These are phyloP conservation scores for Staphylotrichum longicolle DNA, from an alignment of 495 filamentous ascomycete species.

Conservation along the genomic window DNA sequence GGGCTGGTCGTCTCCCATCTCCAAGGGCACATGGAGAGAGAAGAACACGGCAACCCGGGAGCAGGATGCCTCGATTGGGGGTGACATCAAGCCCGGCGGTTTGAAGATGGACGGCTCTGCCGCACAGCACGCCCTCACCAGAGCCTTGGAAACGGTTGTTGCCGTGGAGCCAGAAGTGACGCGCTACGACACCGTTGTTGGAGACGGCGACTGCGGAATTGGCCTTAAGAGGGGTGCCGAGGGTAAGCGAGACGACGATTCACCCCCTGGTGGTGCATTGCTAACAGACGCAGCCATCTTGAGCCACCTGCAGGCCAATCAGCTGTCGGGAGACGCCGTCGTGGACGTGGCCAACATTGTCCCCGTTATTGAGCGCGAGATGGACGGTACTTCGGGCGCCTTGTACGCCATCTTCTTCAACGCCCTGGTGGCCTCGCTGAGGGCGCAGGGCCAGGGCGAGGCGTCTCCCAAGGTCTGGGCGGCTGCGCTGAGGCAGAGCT, in stretches of 20 bases:
- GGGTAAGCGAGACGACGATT: conserved; percentile 43
- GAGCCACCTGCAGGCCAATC: conserved; percentile 56
- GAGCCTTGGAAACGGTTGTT: conserved; percentile 70
- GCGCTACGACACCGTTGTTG: conserved; percentile 71
- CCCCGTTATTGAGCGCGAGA: conserved; percentile 78
- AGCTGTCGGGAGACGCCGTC: conserved; percentile 65
- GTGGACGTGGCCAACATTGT: conserved; percentile 71
- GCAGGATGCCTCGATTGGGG: conserved; percentile 39
- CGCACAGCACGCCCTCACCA: conserved; percentile 59
- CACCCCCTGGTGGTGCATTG: not conserved
- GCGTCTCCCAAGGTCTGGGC: conserved; percentile 65
- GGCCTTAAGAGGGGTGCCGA: conserved; percentile 89
- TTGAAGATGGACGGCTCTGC: conserved; percentile 60
- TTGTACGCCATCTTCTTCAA: conserved; percentile 97
- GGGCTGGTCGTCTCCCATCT: conserved; percentile 78
- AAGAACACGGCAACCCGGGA: conserved; percentile 48
- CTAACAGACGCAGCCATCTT: conserved; percentile 57
- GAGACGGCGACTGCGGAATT: conserved; percentile 79
- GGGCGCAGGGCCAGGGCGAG: conserved; percentile 49
- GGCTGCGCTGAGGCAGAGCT: conserved; percentile 66
- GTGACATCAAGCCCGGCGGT: conserved; percentile 61
- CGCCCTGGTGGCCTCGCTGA: conserved; percentile 73
- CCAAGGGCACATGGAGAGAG: conserved; percentile 57
- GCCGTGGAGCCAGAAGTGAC: conserved; percentile 80
- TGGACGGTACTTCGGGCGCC: conserved; percentile 96